Percentiles rank a stretch among this genome's conserved stretches.
Conservation (phyloP, 148 eudicot genomes). For the Hydrangea macrophylla region DNA sequence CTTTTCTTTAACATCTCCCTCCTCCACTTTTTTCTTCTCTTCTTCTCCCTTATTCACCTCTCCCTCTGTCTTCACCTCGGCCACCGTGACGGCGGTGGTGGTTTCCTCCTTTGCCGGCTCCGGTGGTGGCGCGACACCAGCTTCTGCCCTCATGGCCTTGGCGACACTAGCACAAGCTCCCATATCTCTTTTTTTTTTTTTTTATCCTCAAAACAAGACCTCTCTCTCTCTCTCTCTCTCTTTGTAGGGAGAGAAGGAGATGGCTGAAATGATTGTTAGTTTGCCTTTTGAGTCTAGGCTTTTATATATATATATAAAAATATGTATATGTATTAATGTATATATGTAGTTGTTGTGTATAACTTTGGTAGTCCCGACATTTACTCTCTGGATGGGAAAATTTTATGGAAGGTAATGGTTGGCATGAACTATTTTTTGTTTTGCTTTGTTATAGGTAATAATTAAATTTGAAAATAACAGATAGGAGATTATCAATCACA, state of each 20-base stretch:
- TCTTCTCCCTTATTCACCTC: background rate
- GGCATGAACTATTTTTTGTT: too few species aligned
- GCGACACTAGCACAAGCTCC: conserved; percentile 30
- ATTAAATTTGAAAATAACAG: background rate
- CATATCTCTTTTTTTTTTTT: too few species aligned
- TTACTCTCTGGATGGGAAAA: too few species aligned
- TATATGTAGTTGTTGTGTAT: too few species aligned
- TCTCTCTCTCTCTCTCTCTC: background rate
- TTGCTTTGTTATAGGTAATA: too few species aligned
- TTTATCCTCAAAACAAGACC: background rate
- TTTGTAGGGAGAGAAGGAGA: background rate
- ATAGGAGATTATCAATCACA: conserved; percentile 5
- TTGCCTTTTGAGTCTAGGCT: background rate
- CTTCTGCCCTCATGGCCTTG: conserved; percentile 26
- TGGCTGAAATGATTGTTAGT: background rate
- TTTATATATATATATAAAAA: background rate
- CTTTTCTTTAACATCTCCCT: background rate
- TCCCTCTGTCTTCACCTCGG: conserved; percentile 3
- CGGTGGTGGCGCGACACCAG: conserved; percentile 15
- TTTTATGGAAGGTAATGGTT: too few species aligned
- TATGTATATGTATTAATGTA: background rate
- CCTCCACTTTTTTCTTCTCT: background rate
- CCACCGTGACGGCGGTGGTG: conserved; percentile 2
- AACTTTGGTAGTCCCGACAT: too few species aligned
- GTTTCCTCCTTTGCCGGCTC: conserved; percentile 19